These are phyloP conservation scores for Lagerstroemia speciosa DNA, from an alignment of 345 rosid genomes.

Conservation along the genomic window DNA sequence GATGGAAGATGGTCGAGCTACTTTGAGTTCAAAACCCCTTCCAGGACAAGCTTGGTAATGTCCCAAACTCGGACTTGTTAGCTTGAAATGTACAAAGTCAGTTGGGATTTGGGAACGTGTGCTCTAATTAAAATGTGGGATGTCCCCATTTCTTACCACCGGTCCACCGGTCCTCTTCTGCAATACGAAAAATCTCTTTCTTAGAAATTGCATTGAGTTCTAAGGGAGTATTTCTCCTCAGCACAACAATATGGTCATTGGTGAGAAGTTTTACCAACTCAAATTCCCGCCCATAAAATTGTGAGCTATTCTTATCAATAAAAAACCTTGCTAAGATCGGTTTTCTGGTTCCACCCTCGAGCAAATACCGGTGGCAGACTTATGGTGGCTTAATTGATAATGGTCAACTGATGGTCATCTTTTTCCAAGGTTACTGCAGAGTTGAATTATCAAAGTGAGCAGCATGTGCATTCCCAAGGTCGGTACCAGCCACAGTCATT, in stretches of 20 bases:
- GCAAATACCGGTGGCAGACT: neutral
- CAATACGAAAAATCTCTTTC: neutral
- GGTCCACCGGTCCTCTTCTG: neutral
- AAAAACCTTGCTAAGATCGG: neutral
- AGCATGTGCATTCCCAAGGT: slow-evolving; percentile 36
- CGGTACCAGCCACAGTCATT: slow-evolving; percentile 37
- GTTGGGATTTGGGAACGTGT: neutral
- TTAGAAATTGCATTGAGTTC: neutral
- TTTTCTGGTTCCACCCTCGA: neutral
- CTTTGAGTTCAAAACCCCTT: slow-evolving; percentile 76
- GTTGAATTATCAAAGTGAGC: slow-evolving; percentile 40
- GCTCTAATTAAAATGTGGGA: neutral
- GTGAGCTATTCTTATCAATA: neutral
- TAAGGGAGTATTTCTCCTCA: neutral
- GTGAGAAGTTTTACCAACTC: neutral
- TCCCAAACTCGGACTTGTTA: neutral
- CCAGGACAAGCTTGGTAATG: slow-evolving; percentile 64
- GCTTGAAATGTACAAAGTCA: neutral
- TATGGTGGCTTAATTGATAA: neutral
- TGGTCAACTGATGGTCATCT: slow-evolving; percentile 27
- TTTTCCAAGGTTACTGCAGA: slow-evolving; percentile 46
- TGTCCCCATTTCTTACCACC: neutral
- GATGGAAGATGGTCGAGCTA: slow-evolving; percentile 39
- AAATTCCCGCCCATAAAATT: neutral
- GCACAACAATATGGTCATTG: neutral